These are phyloP conservation scores for Salix udensis DNA, from an alignment of 345 rosid genomes.

Conservation along the genomic window DNA sequence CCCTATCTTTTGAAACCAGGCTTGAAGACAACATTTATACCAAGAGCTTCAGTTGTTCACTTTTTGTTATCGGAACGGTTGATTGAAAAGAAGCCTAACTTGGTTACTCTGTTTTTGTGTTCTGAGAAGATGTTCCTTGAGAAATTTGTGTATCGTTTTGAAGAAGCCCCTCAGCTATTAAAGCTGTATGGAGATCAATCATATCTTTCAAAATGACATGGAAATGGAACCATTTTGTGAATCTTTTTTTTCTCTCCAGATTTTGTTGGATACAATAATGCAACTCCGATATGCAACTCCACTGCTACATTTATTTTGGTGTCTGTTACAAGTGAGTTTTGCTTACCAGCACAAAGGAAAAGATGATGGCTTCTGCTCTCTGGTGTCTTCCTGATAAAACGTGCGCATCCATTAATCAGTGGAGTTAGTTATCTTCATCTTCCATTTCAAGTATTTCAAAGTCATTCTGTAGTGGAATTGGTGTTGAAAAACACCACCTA, in stretches of 20 bases:
- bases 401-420: neutral
- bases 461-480: neutral
- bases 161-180: neutral
- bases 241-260: neutral
- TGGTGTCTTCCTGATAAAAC: neutral
- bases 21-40: slow-evolving; percentile 38
- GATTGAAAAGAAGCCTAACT: neutral
- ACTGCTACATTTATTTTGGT: neutral
- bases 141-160: neutral
- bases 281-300: neutral
- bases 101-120: neutral
- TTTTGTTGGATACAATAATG: neutral
- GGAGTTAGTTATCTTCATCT: neutral
- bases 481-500: neutral
- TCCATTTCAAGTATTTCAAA: neutral
- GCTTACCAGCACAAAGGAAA: neutral
- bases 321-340: neutral
- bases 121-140: neutral
- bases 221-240: neutral
- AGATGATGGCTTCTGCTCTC: neutral
- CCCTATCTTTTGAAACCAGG: slow-evolving; percentile 35
- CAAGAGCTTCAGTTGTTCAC: slow-evolving; percentile 6
- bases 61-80: slow-evolving; percentile 1
- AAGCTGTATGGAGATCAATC: neutral
- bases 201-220: neutral